Evolutionary conservation across 768 basidiomycete genomes (phyloP).

Genomic region (Pulveroboletus sp.): DNA sequence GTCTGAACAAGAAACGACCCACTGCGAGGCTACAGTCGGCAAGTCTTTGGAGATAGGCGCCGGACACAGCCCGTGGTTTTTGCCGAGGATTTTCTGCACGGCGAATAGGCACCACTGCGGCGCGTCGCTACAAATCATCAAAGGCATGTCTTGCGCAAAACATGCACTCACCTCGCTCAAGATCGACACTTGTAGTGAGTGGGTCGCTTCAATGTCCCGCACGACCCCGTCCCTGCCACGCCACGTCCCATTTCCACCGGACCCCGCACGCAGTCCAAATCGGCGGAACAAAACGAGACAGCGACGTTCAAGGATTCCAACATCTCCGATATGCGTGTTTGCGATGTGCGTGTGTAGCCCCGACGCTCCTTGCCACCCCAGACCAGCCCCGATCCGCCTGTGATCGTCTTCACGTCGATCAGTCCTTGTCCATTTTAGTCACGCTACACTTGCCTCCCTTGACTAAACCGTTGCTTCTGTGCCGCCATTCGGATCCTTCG

Average conservation of each 20-base stretch:
- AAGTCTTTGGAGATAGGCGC: no score
- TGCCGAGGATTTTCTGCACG: no score
- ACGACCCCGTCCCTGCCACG: conserved; percentile 83
- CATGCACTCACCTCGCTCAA: conserved; percentile 65
- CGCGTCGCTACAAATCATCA: conserved; percentile 56
- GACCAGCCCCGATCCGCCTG: conserved; percentile 93
- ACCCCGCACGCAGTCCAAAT: conserved; percentile 72
- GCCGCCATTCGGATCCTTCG: no score
- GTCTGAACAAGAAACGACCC: no score
- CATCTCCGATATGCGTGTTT: conserved; percentile 89
- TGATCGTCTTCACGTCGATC: conserved; percentile 59
- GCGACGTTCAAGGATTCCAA: conserved; percentile 89
- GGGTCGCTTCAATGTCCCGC: conserved; percentile 79
- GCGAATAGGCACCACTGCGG: no score
- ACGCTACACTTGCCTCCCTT: conserved; percentile 48
- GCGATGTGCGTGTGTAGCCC: conserved; percentile 95
- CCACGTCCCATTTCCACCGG: conserved; percentile 70
- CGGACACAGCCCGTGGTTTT: no score
- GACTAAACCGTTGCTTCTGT: no score
- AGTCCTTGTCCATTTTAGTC: neutral
- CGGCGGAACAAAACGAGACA: conserved; percentile 89
- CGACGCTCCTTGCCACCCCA: conserved; percentile 86
- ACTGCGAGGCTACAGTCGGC: no score
- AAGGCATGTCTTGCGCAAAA: neutral
- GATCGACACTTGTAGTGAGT: conserved; percentile 83